Percentiles rank a stretch among this genome's conserved stretches.
phyloP scores from a whole-genome alignment of 371 early-diverging fungal species.

The Syncephalastrum racemosum region DNA sequence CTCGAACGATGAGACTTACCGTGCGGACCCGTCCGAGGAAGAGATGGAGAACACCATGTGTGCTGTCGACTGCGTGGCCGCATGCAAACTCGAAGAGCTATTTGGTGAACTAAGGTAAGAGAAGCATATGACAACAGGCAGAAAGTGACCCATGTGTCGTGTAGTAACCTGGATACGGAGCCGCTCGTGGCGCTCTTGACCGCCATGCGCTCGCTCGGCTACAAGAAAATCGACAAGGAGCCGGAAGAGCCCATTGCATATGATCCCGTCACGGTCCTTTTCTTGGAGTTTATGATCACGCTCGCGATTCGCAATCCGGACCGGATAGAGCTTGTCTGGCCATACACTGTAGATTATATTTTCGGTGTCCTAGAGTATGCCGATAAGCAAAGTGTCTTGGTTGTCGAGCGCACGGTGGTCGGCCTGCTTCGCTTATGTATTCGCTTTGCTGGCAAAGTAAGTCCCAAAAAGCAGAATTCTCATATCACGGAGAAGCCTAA shows the following conservation, averaged over 20 bases:
- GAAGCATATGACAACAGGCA: neutral
- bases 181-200: conserved; percentile 60
- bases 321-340: conserved; percentile 64
- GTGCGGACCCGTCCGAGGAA: conserved; percentile 71
- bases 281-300: conserved; percentile 74
- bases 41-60: conserved; percentile 73
- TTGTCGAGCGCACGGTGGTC: conserved; percentile 78
- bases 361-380: conserved; percentile 70
- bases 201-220: conserved; percentile 50
- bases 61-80: conserved; percentile 69
- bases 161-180: conserved; percentile 64
- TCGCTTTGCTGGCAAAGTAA: conserved; percentile 68
- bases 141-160: neutral
- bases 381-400: conserved; percentile 63
- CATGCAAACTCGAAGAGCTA: conserved; percentile 73
- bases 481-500: neutral
- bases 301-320: conserved; percentile 75
- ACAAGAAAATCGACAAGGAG: conserved; percentile 32
- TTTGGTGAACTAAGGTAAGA: conserved; percentile 68
- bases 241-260: conserved; percentile 51
- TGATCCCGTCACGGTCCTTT: conserved; percentile 70
- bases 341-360: conserved; percentile 64
- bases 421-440: conserved; percentile 73
- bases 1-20: conserved; percentile 56
- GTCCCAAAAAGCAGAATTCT: neutral